Evolutionary conservation across 768 basidiomycete genomes (phyloP).

Genomic region (Boletellus ananiceps): DNA sequence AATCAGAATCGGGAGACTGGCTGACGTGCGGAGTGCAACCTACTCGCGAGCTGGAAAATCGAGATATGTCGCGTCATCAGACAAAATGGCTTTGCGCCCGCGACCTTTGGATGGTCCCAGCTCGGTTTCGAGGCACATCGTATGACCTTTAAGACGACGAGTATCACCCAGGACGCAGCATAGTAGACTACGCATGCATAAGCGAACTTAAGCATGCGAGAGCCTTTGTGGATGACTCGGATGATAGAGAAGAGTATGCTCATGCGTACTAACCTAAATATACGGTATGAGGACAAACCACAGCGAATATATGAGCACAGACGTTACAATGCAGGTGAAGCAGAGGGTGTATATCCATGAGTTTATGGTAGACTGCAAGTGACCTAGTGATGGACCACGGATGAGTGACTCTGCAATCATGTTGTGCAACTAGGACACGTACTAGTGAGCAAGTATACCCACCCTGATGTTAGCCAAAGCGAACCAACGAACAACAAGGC

Average conservation of each 20-base stretch:
- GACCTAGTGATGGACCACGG: slow-evolving; percentile 1
- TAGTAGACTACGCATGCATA: slow-evolving; percentile 7
- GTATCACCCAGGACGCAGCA: slow-evolving; percentile 1
- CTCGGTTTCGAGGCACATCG: slow-evolving; percentile 6
- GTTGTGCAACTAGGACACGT: background rate
- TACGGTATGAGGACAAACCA: background rate
- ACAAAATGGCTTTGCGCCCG: slow-evolving; percentile 10
- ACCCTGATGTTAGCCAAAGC: slow-evolving; percentile 10
- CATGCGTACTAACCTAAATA: slow-evolving; percentile 13
- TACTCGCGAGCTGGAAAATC: slow-evolving; percentile 16
- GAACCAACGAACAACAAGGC: slow-evolving; percentile 8
- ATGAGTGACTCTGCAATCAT: background rate
- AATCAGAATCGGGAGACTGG: background rate
- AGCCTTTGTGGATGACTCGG: slow-evolving; percentile 8
- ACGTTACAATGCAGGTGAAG: slow-evolving; percentile 10
- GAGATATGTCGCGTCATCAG: background rate
- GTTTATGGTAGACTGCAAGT: slow-evolving; percentile 4
- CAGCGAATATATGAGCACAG: background rate
- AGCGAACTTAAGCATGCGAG: slow-evolving; percentile 7
- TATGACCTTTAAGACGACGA: slow-evolving; percentile 6
- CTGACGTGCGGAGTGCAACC: background rate
- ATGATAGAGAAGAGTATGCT: slow-evolving; percentile 20
- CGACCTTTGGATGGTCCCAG: slow-evolving; percentile 5
- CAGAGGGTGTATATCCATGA: slow-evolving; percentile 10
- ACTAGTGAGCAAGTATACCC: slow-evolving; percentile 8